Percentiles rank a stretch among this genome's conserved stretches.
These are phyloP conservation scores for Pseudopyrenochaeta lycopersici DNA, from an alignment of 2,329 filamentous ascomycete genomes.

Conservation along the genomic window DNA sequence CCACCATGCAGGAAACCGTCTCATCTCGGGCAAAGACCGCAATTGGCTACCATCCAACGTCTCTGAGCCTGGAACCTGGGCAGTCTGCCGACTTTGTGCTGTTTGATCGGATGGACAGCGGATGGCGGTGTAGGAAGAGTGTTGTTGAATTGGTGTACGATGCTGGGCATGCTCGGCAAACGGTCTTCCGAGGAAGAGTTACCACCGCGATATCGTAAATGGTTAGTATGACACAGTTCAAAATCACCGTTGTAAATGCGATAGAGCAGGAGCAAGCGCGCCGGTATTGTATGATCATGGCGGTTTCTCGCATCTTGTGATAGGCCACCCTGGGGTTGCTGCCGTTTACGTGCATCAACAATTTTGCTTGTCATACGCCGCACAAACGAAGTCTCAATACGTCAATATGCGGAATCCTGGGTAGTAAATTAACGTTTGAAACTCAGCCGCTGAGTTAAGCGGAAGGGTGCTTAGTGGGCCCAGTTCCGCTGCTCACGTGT, in stretches of 20 bases:
- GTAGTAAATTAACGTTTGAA: neutral
- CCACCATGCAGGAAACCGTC: constrained; percentile 56
- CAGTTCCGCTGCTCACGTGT: constrained; percentile 10
- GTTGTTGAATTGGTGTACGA: constrained; percentile 58
- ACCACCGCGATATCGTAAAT: constrained; percentile 8
- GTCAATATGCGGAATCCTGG: neutral
- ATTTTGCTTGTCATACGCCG: constrained; percentile 4
- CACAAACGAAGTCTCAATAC: constrained; percentile 5
- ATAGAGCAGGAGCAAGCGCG: neutral
- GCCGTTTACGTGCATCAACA: constrained; percentile 6
- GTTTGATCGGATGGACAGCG: constrained; percentile 47
- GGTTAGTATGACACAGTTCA: neutral
- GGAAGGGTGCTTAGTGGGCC: constrained; percentile 1
- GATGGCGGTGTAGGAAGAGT: constrained; percentile 53
- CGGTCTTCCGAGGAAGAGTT: constrained; percentile 37
- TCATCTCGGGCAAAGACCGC: constrained; percentile 54
- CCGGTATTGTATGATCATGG: neutral
- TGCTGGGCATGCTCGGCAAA: constrained; percentile 42
- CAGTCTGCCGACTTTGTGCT: constrained; percentile 55
- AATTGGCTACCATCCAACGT: constrained; percentile 51
- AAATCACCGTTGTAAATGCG: too few relatives aligned
- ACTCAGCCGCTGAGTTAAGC: neutral
- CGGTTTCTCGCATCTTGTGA: constrained; percentile 4
- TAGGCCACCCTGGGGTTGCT: neutral
- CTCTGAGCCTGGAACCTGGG: constrained; percentile 43